A percentile compares a stretch with the other conserved stretches of the same genome.
Conservation (phyloP, 2,329 filamentous ascomycete species). For the Periglandula ipomoeae region DNA sequence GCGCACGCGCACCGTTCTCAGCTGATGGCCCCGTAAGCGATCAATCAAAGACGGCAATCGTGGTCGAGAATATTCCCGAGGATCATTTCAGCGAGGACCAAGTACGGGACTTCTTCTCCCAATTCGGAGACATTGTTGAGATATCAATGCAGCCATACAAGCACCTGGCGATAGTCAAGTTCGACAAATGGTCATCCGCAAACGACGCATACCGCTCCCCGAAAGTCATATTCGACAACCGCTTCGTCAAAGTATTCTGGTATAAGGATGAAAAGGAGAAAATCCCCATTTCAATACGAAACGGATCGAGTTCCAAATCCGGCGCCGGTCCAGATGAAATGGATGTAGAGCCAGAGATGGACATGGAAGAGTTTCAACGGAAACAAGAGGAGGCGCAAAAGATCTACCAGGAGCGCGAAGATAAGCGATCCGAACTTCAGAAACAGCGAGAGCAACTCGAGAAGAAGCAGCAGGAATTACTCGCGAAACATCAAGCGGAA, state of each 20-base stretch:
- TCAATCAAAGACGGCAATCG: conserved; percentile 55
- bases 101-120: conserved; percentile 59
- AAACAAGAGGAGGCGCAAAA: conserved; percentile 67
- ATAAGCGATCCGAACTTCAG: conserved; percentile 54
- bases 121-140: conserved; percentile 59
- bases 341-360: conserved; percentile 44
- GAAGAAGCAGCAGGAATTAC: conserved; percentile 50
- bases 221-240: conserved; percentile 74
- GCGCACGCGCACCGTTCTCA: conserved; percentile 50
- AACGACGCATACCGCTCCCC: conserved; percentile 65
- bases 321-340: conserved; percentile 12
- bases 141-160: conserved; percentile 59
- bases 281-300: conserved; percentile 18
- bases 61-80: conserved; percentile 70
- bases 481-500: conserved; percentile 57
- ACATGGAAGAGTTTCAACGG: conserved; percentile 58
- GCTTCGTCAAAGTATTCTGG: conserved; percentile 82
- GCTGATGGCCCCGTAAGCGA: conserved; percentile 54
- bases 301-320: conserved; percentile 13
- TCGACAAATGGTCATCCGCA: conserved; percentile 54
- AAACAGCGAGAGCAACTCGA: conserved; percentile 55
- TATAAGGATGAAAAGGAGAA: conserved; percentile 44
- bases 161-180: conserved; percentile 61
- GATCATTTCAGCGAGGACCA: conserved; percentile 57
- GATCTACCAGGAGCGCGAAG: conserved; percentile 54